Evolutionary conservation across 2,329 filamentous ascomycete genomes (phyloP).

Genomic region (Emmonsiellopsis sp.): DNA sequence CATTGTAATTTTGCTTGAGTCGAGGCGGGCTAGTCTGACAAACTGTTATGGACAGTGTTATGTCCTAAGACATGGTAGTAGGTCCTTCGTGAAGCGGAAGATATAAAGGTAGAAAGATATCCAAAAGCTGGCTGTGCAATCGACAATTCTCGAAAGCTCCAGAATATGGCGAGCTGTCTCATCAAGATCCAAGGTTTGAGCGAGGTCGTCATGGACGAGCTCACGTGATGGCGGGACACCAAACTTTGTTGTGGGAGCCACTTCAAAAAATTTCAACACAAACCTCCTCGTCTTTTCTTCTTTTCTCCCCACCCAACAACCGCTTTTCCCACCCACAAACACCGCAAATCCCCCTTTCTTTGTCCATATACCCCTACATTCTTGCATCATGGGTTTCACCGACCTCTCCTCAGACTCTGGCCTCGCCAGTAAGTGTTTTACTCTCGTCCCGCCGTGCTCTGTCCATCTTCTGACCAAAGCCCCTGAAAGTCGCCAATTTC

Average conservation of each 20-base stretch:
- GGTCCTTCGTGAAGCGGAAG: neutral
- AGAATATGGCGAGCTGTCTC: neutral
- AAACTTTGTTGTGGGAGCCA: neutral
- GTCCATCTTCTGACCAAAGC: conserved; percentile 14
- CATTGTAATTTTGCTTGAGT: neutral
- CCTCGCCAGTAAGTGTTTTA: conserved; percentile 44
- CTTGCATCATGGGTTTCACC: conserved; percentile 54
- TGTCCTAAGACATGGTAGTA: neutral
- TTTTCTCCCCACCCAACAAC: conserved; percentile 12
- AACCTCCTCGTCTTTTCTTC: neutral
- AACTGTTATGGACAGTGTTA: no score
- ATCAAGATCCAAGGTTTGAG: neutral
- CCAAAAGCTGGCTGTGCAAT: neutral
- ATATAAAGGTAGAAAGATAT: neutral
- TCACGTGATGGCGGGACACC: neutral
- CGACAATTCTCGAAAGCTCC: neutral
- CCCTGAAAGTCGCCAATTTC: conserved; percentile 33
- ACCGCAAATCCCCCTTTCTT: conserved; percentile 12
- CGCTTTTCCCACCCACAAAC: conserved; percentile 16
- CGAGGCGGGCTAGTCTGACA: no score
- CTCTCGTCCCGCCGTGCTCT: conserved; percentile 10
- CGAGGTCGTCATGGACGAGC: neutral
- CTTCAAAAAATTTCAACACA: neutral
- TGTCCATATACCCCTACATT: conserved; percentile 11
- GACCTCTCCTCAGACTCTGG: conserved; percentile 55